phyloP scores from a whole-genome alignment of 108 stramenopile species.

The Skeletonema menzelii region DNA sequence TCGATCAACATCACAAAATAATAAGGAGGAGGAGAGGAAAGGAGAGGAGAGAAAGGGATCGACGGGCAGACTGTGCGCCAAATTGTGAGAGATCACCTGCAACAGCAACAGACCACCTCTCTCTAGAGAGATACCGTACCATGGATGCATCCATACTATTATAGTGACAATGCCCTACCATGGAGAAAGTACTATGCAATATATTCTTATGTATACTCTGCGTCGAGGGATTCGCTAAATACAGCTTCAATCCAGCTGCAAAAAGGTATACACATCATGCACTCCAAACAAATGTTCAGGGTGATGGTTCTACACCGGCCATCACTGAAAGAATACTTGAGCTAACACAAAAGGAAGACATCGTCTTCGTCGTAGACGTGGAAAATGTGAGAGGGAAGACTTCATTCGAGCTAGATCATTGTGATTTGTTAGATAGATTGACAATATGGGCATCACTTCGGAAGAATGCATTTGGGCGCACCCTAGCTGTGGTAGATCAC shows the following conservation, averaged over 20 bases:
- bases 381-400: conserved; percentile 74
- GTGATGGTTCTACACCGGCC: too few relatives aligned
- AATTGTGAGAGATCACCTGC: too few relatives aligned
- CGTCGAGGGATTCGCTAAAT: neutral
- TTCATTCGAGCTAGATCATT: conserved; percentile 58
- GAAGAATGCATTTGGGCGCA: conserved; percentile 29
- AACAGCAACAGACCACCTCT: too few relatives aligned
- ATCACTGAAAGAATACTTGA: conserved; percentile 27
- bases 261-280: neutral
- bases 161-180: neutral
- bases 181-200: neutral
- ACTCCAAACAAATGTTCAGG: too few relatives aligned
- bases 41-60: too few relatives aligned
- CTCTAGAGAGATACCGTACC: too few relatives aligned
- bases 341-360: conserved; percentile 23
- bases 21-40: too few relatives aligned
- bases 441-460: conserved; percentile 42
- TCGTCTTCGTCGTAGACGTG: conserved; percentile 53
- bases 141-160: too few relatives aligned
- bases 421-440: conserved; percentile 49
- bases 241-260: neutral
- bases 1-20: too few relatives aligned
- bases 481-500: conserved; percentile 64
- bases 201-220: neutral
- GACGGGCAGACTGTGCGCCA: too few relatives aligned